Evolutionary conservation across 257 asterid species (phyloP).

Genomic region (Cordia subcordata): DNA sequence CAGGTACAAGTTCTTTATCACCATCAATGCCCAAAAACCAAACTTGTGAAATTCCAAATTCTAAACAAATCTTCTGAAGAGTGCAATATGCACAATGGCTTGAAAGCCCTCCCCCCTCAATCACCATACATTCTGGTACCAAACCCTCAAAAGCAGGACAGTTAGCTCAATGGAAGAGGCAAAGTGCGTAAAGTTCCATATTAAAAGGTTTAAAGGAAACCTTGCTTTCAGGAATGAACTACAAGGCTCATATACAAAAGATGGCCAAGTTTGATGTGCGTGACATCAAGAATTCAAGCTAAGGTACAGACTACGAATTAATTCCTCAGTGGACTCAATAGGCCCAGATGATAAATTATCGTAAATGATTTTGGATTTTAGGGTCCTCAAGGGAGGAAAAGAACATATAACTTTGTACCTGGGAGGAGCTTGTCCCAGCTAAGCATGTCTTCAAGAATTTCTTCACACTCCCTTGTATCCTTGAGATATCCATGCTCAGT

Average conservation of each 20-base stretch:
- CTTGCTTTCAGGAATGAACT: not conserved
- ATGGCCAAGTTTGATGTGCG: too few species aligned
- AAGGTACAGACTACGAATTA: too few species aligned
- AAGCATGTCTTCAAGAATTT: conserved; percentile 79
- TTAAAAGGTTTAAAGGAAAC: not conserved
- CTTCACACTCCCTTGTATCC: conserved; percentile 76
- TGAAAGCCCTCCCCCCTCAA: too few species aligned
- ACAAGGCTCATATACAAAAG: not conserved
- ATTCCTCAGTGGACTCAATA: too few species aligned
- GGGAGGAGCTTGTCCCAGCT: conserved; percentile 83
- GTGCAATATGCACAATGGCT: too few species aligned
- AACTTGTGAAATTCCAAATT: too few species aligned
- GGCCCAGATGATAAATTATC: not conserved
- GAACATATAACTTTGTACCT: conserved; percentile 37
- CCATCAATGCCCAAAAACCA: too few species aligned
- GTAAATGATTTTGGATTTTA: not conserved
- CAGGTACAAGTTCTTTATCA: too few species aligned
- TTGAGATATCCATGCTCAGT: conserved; percentile 52
- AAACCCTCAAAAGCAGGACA: too few species aligned
- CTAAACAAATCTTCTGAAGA: too few species aligned
- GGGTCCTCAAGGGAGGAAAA: conserved; percentile 3
- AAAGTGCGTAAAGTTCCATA: not conserved
- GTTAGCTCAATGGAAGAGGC: not conserved
- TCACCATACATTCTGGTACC: too few species aligned
- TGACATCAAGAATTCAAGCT: too few species aligned